Percentiles rank a stretch among this genome's conserved stretches.
These are phyloP conservation scores for Crithidia fasciculata DNA, from an alignment of 208 protist species.

Conservation along the genomic window DNA sequence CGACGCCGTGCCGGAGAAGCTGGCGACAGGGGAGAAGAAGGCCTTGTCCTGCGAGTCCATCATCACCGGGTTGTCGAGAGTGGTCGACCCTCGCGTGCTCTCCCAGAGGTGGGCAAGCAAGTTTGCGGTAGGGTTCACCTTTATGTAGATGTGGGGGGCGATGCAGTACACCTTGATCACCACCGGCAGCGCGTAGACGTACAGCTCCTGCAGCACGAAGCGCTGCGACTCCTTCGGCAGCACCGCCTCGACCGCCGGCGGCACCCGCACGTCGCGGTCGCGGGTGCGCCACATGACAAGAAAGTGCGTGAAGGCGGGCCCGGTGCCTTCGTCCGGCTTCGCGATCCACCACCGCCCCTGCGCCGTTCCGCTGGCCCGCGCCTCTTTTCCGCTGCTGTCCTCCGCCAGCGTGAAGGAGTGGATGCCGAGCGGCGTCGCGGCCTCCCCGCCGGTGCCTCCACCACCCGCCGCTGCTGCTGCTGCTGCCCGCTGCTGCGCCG, in stretches of 20 bases:
- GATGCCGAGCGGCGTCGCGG: constrained; percentile 22
- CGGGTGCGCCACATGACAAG: constrained; percentile 67
- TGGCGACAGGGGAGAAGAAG: constrained; percentile 39
- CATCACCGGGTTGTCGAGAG: constrained; percentile 42
- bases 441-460: neutral
- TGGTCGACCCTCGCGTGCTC: constrained; percentile 16
- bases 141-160: constrained; percentile 52
- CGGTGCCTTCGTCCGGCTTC: constrained; percentile 82
- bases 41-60: constrained; percentile 72
- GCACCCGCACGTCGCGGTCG: constrained; percentile 19
- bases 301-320: constrained; percentile 74
- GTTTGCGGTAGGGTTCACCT: constrained; percentile 62
- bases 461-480: neutral
- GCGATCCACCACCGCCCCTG: constrained; percentile 70
- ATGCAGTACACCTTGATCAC: constrained; percentile 89
- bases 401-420: constrained; percentile 29
- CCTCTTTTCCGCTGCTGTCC: constrained; percentile 2
- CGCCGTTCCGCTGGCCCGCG: constrained; percentile 19
- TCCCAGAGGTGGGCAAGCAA: constrained; percentile 42
- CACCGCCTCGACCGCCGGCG: constrained; percentile 39
- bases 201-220: constrained; percentile 83
- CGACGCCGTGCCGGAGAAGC: constrained; percentile 20
- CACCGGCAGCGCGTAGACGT: constrained; percentile 61
- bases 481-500: neutral
- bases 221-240: constrained; percentile 45